Evolutionary conservation across 2,329 filamentous ascomycete genomes (phyloP), one percentile per base, ranked within the genome.

Genomic region (Colletotrichum horii): DNA sequence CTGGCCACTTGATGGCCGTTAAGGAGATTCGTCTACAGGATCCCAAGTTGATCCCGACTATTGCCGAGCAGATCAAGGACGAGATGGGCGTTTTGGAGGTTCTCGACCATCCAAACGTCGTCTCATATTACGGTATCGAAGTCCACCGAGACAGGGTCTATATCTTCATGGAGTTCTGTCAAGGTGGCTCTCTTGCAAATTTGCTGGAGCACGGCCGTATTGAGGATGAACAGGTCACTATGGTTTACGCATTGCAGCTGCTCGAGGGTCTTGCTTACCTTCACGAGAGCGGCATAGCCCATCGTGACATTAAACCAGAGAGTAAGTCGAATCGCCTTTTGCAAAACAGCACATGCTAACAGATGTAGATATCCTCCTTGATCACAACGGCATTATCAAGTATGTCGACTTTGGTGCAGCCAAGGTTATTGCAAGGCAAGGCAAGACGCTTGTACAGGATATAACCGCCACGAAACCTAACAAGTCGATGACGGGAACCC

Each of bases 101-200:
- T 2, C 90, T 99, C 61, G 96, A 99, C 81, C 97, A 99, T 82
- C 97, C 97, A 26, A 99, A 99, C 82, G 95, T 99, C 76, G 97
- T 99, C 26, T 96, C 96, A 12, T 99, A 99, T 85, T 97, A 97
- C 82, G 97, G 97, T 74, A 98, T 99, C 81, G 97, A 99, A 84
- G 97, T 98, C 4, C 97, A 99, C 85, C 92, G 97, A 77, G 97
- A 99, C 88, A 97, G 98, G 82, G 97, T 99, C n/a, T 99, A 98
- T 85, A 98, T 99, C 79, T 99, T 99, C 83, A 99, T 99, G 97
- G 97, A 99, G 84, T 98, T 98, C 85, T 99, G 97, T 84, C 97
- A 96, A 6, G 96, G 97, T 67, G 97, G 97, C 24, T 98, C 96
- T 19, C 89, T 99, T 65, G 96, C 97, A 56, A 94, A 92, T 66